These are phyloP conservation scores for Yamadazyma paraphyllophila DNA, from an alignment of 805 yeast genomes.

Conservation along the genomic window DNA sequence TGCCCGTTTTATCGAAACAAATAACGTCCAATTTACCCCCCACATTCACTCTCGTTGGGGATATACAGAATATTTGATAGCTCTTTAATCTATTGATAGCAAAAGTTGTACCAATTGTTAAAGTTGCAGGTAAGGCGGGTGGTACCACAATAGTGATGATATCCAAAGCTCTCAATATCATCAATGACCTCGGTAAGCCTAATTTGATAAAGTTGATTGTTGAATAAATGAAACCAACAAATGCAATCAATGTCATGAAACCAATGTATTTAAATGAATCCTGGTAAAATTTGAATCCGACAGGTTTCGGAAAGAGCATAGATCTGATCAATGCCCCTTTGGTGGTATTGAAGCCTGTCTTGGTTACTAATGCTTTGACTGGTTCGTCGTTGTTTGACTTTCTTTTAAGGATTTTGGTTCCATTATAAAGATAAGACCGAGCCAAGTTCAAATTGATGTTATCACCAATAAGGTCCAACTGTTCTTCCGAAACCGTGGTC, in stretches of 20 bases:
- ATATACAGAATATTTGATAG: conserved; percentile 75
- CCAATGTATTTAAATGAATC: conserved; percentile 97
- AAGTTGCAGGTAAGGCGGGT: conserved; percentile 96
- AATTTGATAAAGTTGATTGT: conserved; percentile 78
- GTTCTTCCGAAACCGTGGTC: conserved; percentile 59
- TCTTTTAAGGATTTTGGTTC: conserved; percentile 85
- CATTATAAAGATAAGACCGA: conserved; percentile 76
- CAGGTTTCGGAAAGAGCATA: conserved; percentile 94
- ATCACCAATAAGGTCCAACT: conserved; percentile 56
- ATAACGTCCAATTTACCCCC: conserved; percentile 90
- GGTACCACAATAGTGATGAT: conserved; percentile 96
- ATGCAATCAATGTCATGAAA: conserved; percentile 84
- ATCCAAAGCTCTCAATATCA: conserved; percentile 87
- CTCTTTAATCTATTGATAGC: conserved; percentile 72
- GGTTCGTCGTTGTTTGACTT: conserved; percentile 70
- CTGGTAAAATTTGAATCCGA: conserved; percentile 86
- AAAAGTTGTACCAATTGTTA: conserved; percentile 94
- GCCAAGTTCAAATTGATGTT: conserved; percentile 66
- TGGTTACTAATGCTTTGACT: conserved; percentile 81
- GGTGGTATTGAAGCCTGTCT: conserved; percentile 93
- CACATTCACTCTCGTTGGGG: conserved; percentile 93
- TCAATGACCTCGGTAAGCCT: conserved; percentile 65
- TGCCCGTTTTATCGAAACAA: conserved; percentile 97
- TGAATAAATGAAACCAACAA: conserved; percentile 78
- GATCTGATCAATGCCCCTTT: conserved; percentile 92